Evolutionary conservation across 2,329 filamentous ascomycete species (phyloP), one percentile per base, ranked within the genome.

Genomic region (Nectriaceae sp.): DNA sequence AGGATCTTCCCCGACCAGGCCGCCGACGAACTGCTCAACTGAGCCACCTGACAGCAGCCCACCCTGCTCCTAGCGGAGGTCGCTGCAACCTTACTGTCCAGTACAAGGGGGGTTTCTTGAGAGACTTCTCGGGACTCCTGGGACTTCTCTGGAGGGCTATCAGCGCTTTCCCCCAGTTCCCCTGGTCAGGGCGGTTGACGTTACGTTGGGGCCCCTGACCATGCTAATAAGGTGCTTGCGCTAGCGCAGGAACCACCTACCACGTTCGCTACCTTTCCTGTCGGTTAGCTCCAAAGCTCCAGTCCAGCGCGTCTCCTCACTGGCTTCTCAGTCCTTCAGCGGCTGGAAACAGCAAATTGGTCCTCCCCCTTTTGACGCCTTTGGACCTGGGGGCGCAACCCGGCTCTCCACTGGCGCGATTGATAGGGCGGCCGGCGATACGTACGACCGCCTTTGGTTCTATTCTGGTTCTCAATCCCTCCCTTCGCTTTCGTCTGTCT

Each of bases 401-500:
- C n/a, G n/a, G n/a, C n/a, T n/a, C 24, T 6, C 24, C 24, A 29
- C 6, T 29, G 24, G 13, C 24, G 24, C 6, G 13, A 6, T 29
- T 13, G 24, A 29, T 29, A 29, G 24, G 33, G 13, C 33, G 8
- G 8, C 8, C 16, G 33, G 13, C 33, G 33, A 36, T 36, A 36
- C 33, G 33, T 36, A 36, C 33, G 13, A 36, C 33, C 33, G 33
- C n/a, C 24, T 29, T 13, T 29, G 13, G 24, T 6, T n/a, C n/a
- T n/a, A 6, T 15, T n/a, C 33, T 31, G 26, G 16, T n/a, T 19
- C 13, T 10, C 13, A 36, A 36, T 40, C 38, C 35, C n/a, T 41
- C 31, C 47, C 37, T 47, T 46, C 26, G 46, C 42, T 44, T 42
- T 51, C 43, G 35, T 49, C 42, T 47, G 43, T 57, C 52, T 45